Evolutionary conservation across 768 basidiomycete genomes (phyloP).

Genomic region (Leccinellum rugosiceps): DNA sequence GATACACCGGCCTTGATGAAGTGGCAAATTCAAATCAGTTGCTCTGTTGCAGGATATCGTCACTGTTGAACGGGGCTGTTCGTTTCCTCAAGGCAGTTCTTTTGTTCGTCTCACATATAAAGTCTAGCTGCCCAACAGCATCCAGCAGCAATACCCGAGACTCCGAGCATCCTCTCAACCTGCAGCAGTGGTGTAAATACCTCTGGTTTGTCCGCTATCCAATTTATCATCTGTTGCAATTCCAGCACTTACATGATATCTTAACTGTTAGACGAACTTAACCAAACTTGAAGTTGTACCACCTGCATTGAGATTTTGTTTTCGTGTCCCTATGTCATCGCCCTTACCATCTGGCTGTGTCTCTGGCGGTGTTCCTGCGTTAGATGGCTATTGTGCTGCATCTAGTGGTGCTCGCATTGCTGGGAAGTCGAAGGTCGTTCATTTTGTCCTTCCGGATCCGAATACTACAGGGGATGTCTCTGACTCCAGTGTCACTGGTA

Average conservation of each 20-base stretch:
- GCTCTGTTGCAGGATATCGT: too few species aligned
- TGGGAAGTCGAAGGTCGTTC: constrained; percentile 28
- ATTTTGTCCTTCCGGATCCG: constrained; percentile 33
- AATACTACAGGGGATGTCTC: constrained; percentile 36
- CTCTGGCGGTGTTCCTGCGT: neutral
- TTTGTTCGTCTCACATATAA: neutral
- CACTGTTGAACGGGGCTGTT: neutral
- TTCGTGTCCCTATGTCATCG: neutral
- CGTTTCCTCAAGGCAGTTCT: neutral
- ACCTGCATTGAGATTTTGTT: neutral
- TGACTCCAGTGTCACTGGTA: constrained; percentile 36
- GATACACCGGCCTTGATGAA: neutral
- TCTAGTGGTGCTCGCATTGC: constrained; percentile 37
- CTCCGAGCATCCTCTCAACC: neutral
- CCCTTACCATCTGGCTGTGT: too few species aligned
- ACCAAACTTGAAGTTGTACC: neutral
- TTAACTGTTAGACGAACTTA: neutral
- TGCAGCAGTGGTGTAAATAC: too few species aligned
- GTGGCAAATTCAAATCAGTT: too few species aligned
- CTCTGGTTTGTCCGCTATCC: neutral
- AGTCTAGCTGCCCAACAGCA: neutral
- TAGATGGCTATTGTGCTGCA: constrained; percentile 18
- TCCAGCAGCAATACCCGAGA: neutral
- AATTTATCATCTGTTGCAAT: neutral
- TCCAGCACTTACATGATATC: neutral